Conservation (phyloP, 176 grass and related monocot genomes). For the Phragmites australis region DNA sequence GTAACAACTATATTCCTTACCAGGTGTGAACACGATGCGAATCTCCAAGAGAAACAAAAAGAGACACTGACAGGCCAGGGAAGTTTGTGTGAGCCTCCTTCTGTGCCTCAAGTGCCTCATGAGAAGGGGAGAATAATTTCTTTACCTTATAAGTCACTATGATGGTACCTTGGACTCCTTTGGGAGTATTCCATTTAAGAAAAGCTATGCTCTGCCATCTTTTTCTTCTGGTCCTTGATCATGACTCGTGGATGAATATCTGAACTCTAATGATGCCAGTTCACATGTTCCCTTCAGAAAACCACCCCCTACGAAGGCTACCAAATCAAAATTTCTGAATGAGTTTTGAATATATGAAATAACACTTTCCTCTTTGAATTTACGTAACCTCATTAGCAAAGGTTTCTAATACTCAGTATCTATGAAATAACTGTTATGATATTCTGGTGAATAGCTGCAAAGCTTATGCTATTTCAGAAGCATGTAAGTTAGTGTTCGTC, state of each 20-base stretch:
- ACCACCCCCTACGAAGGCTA: neutral
- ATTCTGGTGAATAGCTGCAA: constrained; percentile 8
- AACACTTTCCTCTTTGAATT: neutral
- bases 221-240: constrained; percentile 29
- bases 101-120: constrained; percentile 36
- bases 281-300: constrained; percentile 26
- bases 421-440: neutral
- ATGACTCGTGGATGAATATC: constrained; percentile 14
- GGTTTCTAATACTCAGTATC: neutral
- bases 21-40: constrained; percentile 10
- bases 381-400: neutral
- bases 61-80: constrained; percentile 24
- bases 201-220: constrained; percentile 35
- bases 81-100: constrained; percentile 7
- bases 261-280: constrained; percentile 2
- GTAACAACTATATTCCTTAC: constrained; percentile 37
- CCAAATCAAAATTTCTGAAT: neutral
- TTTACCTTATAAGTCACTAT: constrained; percentile 35
- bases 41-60: constrained; percentile 25
- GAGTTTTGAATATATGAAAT: neutral
- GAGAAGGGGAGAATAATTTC: constrained; percentile 45
- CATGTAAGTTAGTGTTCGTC: neutral
- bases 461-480: neutral
- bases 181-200: constrained; percentile 41
- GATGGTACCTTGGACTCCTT: constrained; percentile 29